Evolutionary conservation across 176 grass and related monocot species (phyloP), one percentile per base, ranked within the genome.

Genomic region (Carex scoparia): DNA sequence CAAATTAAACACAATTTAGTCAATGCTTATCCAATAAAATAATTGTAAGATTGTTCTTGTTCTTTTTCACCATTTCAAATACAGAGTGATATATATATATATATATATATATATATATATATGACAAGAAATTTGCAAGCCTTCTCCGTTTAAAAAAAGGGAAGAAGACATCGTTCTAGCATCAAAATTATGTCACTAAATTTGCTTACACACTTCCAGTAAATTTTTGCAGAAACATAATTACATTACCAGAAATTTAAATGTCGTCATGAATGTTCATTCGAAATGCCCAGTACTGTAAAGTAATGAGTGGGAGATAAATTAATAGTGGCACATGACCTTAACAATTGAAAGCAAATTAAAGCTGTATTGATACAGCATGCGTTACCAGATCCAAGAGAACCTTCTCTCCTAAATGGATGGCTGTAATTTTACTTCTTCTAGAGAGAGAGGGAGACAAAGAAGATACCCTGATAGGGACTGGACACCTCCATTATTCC

Each of bases 401-500:
- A 58, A 11, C 51, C 27, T 1, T 51, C 51, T 7, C 7, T 33
- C 11, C 5, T 9, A 58, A 77, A 79, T 57, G 74, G 53, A 79
- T 57, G 74, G 74, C 23, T 79, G 3, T 28, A 75, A 75, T 54
- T 40, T 44, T 54, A 2, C 42, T 19, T 28, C 71, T 54, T 75
- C 19, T 35, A 35, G 51, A 57, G 53, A 79, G 74, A 79, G 74
- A 13, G 5, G 53, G 13, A 79, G 53, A 58, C 53, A 55, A 11
- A 78, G 51, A 58, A 79, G 53, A 79, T 79, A 79, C 51, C 73
- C 14, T 79, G 74, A 79, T 58, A 79, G 14, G 5, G 74, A 79
- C 74, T 79, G 74, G 74, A 79, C 74, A 58, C 27, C 14, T 79
- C 74, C 74, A 79, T 79, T 79, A 79, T 5, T 58, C 51, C 74